Percentiles rank a stretch among this genome's conserved stretches.
phyloP scores from a whole-genome alignment of 768 basidiomycete genomes.

The Mrakia blollopis region DNA sequence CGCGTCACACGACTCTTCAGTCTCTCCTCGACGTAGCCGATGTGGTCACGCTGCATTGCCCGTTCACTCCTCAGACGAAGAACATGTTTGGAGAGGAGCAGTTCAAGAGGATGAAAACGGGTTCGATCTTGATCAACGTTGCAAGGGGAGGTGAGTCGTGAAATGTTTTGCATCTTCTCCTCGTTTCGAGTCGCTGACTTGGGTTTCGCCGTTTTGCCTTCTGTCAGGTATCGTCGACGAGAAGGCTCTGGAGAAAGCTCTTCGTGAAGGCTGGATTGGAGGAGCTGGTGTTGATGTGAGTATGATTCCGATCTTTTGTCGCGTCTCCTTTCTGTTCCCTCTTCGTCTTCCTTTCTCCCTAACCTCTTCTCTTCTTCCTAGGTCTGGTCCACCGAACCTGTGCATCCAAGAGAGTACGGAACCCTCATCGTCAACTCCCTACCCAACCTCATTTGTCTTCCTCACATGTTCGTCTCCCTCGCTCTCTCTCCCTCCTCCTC shows the following conservation, averaged over 20 bases:
- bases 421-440: conserved; percentile 1
- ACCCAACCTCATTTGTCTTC: not conserved
- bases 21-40: conserved; percentile 56
- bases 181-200: not conserved
- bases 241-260: conserved; percentile 51
- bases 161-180: not conserved
- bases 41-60: conserved; percentile 60
- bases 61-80: conserved; percentile 53
- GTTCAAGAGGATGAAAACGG: conserved; percentile 54
- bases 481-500: too few relatives aligned
- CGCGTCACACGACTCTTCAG: conserved; percentile 56
- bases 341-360: not conserved
- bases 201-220: not conserved
- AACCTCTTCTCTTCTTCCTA: not conserved
- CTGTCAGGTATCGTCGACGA: conserved; percentile 58
- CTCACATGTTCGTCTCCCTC: not conserved
- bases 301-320: not conserved
- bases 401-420: not conserved
- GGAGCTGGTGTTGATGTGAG: conserved; percentile 49
- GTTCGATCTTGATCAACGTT: conserved; percentile 62
- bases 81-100: conserved; percentile 53
- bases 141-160: conserved; percentile 50
- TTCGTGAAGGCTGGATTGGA: conserved; percentile 42
- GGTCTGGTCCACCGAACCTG: conserved; percentile 10
- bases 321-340: not conserved